Evolutionary conservation across 768 basidiomycete genomes (phyloP), one percentile per base, ranked within the genome.

Genomic region (Suillus subaureus): DNA sequence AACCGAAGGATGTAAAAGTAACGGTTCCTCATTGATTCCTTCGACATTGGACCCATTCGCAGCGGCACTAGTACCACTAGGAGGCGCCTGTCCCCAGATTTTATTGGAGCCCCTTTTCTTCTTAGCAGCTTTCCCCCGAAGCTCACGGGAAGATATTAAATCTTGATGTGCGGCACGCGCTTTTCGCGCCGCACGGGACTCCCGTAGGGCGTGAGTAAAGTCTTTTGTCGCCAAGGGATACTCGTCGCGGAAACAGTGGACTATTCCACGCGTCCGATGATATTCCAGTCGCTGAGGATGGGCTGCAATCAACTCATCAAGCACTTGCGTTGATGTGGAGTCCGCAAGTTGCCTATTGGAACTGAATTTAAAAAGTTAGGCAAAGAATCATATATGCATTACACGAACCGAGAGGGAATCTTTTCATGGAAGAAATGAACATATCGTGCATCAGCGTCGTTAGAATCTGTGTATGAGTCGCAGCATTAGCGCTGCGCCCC

Each of bases 371-470:
- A 72, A 73, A 28, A 42, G 68, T 71, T 61, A 69, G 61, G 47
- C 47, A 55, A 61, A 69, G 1, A 67, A 64, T 40, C 23, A 21
- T 66, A 40, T 55, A 28, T 42, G 49, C 68, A 21, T 23, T 42
- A n/a, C 57, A 79, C 84, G 66, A 67, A 95, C 93, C 94, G 84
- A 63, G 94, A 96, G 26, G 94, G 94, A 69, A 96, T 96, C 79
- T 94, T 96, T 73, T 96, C 94, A 70, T 96, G 94, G 78, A 96
- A 96, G 74, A 96, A 96, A 71, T 95, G 90, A 2, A 96, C 93
- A 74, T 96, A 95, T 81, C 84, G 87, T 15, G 94, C 93, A 70
- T 95, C 92, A 11, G 84, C 69, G 69, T 95, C 90, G 67, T 83
- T 80, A 0, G 92, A 91, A 74, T 95, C 94, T 93, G 66, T 12